A percentile compares a stretch with the other conserved stretches of the same genome.
Evolutionary conservation across 345 rosid genomes (phyloP).

Genomic region (Lepidium africanum): DNA sequence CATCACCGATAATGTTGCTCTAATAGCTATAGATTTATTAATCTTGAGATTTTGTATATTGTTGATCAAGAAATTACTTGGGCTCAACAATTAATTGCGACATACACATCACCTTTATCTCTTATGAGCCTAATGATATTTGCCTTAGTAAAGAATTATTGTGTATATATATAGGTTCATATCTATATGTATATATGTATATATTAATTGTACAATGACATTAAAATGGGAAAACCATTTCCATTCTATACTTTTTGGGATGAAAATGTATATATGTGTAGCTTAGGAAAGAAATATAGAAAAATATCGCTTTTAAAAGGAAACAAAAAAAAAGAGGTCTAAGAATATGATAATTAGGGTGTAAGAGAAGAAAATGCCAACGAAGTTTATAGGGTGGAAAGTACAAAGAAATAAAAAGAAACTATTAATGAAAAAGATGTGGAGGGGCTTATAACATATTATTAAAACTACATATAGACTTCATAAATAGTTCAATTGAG

Average conservation of each 20-base stretch:
- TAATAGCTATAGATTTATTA: not conserved
- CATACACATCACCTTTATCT: not conserved
- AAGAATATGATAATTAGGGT: conserved; percentile 26
- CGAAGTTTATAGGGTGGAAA: conserved; percentile 27
- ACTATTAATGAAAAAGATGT: conserved; percentile 4
- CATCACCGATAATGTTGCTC: too few species aligned
- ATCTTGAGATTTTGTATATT: not conserved
- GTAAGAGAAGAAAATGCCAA: conserved; percentile 29
- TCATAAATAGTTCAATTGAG: conserved; percentile 15
- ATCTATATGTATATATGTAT: accelerated
- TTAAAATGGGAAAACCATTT: not conserved
- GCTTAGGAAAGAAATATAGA: not conserved
- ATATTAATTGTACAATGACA: not conserved
- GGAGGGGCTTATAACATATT: not conserved
- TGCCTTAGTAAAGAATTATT: not conserved
- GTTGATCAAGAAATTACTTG: not conserved
- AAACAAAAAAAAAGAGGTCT: not conserved
- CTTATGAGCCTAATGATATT: not conserved
- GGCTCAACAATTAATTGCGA: not conserved
- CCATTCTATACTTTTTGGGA: not conserved
- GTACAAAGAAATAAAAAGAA: conserved; percentile 2
- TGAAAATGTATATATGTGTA: not conserved
- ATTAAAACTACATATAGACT: conserved; percentile 21
- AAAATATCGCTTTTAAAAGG: conserved; percentile 5
- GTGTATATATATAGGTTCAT: too few species aligned